Conservation (phyloP, 176 grass and related monocot species). For the Avena sativa region DNA sequence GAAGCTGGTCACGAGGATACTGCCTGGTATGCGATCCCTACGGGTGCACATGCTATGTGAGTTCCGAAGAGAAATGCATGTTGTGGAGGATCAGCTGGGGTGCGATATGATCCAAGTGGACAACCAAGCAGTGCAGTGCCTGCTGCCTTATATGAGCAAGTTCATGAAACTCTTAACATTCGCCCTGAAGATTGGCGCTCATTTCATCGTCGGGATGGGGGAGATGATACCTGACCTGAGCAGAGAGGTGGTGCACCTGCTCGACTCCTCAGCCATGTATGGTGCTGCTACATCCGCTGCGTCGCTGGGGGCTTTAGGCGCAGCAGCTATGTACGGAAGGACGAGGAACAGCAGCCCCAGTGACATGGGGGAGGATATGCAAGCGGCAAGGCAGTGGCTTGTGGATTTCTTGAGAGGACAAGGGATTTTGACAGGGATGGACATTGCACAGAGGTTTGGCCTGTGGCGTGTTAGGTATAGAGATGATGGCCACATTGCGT, state of each 20-base stretch:
- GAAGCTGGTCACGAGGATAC: slow-evolving; percentile 72
- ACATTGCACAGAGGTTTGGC: slow-evolving; percentile 81
- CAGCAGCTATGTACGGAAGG: slow-evolving; percentile 51
- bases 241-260: slow-evolving; percentile 67
- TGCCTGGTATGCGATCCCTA: slow-evolving; percentile 75
- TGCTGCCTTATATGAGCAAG: slow-evolving; percentile 79
- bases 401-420: slow-evolving; percentile 87
- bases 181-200: slow-evolving; percentile 82
- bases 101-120: slow-evolving; percentile 87
- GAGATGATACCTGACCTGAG: slow-evolving; percentile 95
- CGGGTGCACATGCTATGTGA: slow-evolving; percentile 86
- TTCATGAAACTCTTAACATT: slow-evolving; percentile 95
- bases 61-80: slow-evolving; percentile 87
- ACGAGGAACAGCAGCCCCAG: slow-evolving; percentile 47
- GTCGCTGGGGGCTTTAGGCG: slow-evolving; percentile 69
- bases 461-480: slow-evolving; percentile 83
- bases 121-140: slow-evolving; percentile 64
- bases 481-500: slow-evolving; percentile 72
- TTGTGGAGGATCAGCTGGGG: slow-evolving; percentile 84
- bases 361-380: slow-evolving; percentile 67
- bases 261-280: slow-evolving; percentile 67
- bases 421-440: slow-evolving; percentile 66
- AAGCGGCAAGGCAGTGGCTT: slow-evolving; percentile 78
- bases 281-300: slow-evolving; percentile 56
- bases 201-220: slow-evolving; percentile 85